Conservation (phyloP, 2,329 filamentous ascomycete species). For the Diplocarpon mali region DNA sequence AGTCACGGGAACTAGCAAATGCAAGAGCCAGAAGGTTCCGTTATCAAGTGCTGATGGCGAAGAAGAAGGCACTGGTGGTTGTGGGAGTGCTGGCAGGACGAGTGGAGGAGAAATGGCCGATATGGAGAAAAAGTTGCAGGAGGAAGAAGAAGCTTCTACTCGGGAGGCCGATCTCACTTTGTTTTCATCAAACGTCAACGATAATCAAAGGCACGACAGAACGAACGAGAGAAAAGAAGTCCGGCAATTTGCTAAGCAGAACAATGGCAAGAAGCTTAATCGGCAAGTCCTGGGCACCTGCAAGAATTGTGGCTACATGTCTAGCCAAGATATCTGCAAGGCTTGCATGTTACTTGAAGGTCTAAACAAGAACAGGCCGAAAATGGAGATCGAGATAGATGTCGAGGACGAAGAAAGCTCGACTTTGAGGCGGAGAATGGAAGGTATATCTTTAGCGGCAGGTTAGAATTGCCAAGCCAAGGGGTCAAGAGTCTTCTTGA, state of each 20-base stretch:
- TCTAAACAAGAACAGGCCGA: slow-evolving; percentile 69
- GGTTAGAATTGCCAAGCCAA: slow-evolving; percentile 15
- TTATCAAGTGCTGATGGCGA: slow-evolving; percentile 26
- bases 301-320: slow-evolving; percentile 85
- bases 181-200: slow-evolving; percentile 12
- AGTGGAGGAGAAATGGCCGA: slow-evolving; percentile 69
- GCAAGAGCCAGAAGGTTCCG: slow-evolving; percentile 33
- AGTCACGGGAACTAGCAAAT: slow-evolving; percentile 36
- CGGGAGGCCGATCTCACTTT: slow-evolving; percentile 56
- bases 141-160: slow-evolving; percentile 48
- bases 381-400: slow-evolving; percentile 40
- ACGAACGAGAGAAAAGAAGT: slow-evolving; percentile 9
- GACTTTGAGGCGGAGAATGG: slow-evolving; percentile 39
- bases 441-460: slow-evolving; percentile 32
- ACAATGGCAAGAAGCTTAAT: slow-evolving; percentile 30
- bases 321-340: slow-evolving; percentile 87
- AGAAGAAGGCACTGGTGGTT: slow-evolving; percentile 52
- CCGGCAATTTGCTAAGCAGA: slow-evolving; percentile 18
- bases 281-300: slow-evolving; percentile 74
- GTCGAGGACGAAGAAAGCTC: slow-evolving; percentile 36
- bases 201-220: slow-evolving; percentile 18
- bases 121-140: slow-evolving; percentile 63
- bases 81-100: slow-evolving; percentile 37
- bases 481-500: neutral
- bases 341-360: slow-evolving; percentile 84